Percentiles rank a stretch among this genome's conserved stretches.
phyloP scores from a whole-genome alignment of 768 basidiomycete species.

The Boletus insuetus region DNA sequence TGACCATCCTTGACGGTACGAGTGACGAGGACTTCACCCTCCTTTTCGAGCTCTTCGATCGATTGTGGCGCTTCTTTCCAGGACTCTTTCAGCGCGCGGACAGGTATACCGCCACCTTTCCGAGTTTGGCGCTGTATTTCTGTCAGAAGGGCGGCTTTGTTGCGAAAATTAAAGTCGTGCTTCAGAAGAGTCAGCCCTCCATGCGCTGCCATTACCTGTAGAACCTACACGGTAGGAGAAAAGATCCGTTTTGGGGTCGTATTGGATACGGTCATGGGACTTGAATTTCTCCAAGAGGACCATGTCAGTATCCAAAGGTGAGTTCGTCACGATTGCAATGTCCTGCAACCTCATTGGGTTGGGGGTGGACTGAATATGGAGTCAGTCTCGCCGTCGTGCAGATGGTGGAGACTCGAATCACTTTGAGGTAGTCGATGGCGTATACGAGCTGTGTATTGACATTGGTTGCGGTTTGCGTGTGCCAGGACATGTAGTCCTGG shows the following conservation, averaged over 20 bases:
- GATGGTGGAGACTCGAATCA: conserved; percentile 26
- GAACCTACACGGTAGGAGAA: conserved; percentile 80
- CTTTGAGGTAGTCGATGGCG: conserved; percentile 80
- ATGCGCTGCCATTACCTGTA: not conserved
- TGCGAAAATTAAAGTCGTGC: conserved; percentile 86
- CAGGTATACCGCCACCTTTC: conserved; percentile 81
- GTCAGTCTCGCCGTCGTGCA: conserved; percentile 11
- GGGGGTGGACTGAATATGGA: conserved; percentile 48
- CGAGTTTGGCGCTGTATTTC: conserved; percentile 85
- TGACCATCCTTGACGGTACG: conserved; percentile 81
- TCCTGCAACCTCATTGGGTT: conserved; percentile 88
- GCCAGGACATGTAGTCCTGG: conserved; percentile 75
- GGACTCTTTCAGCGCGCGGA: conserved; percentile 82
- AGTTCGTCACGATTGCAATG: conserved; percentile 75
- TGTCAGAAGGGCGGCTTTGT: conserved; percentile 76
- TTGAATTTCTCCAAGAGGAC: conserved; percentile 78
- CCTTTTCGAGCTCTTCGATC: conserved; percentile 86
- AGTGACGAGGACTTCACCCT: conserved; percentile 86
- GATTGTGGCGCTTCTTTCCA: conserved; percentile 86
- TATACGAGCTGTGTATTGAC: conserved; percentile 86
- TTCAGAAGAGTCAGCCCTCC: conserved; percentile 29
- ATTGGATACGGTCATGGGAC: conserved; percentile 73
- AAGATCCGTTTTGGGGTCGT: conserved; percentile 80
- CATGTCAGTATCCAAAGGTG: conserved; percentile 70
- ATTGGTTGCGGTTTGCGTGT: conserved; percentile 85